These are phyloP conservation scores for Talaromyces sp. DNA, from an alignment of 2,329 filamentous ascomycete species.

Conservation along the genomic window DNA sequence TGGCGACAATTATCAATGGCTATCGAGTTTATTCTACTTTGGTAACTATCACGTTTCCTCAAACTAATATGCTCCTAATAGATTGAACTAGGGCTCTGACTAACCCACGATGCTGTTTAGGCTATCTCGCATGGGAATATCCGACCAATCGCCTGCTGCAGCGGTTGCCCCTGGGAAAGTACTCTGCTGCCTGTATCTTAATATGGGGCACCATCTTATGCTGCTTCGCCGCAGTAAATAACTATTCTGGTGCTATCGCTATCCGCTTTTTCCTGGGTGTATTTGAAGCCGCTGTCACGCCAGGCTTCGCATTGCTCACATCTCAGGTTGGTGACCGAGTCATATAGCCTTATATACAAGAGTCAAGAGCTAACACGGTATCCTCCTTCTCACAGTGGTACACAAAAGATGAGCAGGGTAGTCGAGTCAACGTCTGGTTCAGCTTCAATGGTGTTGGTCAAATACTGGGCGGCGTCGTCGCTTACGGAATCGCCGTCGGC, in stretches of 20 bases:
- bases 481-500: conserved; percentile 65
- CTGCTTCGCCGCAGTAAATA: conserved; percentile 64
- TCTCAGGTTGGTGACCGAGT: conserved; percentile 48
- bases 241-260: conserved; percentile 64
- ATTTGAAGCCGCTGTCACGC: conserved; percentile 69
- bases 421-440: conserved; percentile 68
- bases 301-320: conserved; percentile 69
- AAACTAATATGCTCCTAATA: conserved; percentile 6
- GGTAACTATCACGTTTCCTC: conserved; percentile 29
- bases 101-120: conserved; percentile 21
- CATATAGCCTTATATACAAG: no score
- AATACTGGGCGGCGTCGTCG: conserved; percentile 64
- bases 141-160: conserved; percentile 68
- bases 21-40: conserved; percentile 56
- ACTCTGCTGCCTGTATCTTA: conserved; percentile 65
- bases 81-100: background rate
- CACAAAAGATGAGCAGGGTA: conserved; percentile 68
- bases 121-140: conserved; percentile 63
- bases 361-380: background rate
- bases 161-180: conserved; percentile 66
- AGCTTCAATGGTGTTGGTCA: conserved; percentile 67
- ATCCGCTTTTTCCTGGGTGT: conserved; percentile 70
- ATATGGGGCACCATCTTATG: conserved; percentile 64
- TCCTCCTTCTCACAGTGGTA: conserved; percentile 60
- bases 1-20: conserved; percentile 55